Evolutionary conservation across 495 filamentous ascomycete genomes (phyloP), one percentile per base, ranked within the genome.

Genomic region (Neohortaea acidophila): DNA sequence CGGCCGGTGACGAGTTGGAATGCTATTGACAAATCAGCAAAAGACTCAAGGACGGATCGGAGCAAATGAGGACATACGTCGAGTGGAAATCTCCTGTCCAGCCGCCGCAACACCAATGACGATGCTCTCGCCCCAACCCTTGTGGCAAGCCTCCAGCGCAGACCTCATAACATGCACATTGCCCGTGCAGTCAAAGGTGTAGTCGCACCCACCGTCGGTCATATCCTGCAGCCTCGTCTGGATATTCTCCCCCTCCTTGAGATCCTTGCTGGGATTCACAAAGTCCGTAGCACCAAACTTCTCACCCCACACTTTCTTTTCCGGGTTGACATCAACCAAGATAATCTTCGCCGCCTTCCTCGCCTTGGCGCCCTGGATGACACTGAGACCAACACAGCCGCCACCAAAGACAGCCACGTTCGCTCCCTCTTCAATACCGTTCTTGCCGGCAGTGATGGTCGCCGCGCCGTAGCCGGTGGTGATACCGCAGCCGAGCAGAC

Each of bases 141-240:
- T 97, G 63, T 97, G 91, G 64, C 89, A 97, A 25, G 89, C 86
- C 66, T 97, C 89, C 33, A 97, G 72, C 31, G 89, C 89, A 21
- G 81, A 81, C 43, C 89, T 73, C 89, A 97, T 97, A 24, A 97
- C 89, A 36, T 77, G 70, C 19, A 94, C 85, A 53, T 96, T 96
- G 14, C 89, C 89, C 3, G 89, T 97, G 66, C 89, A 97, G 65
- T 97, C 89, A 56, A 97, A 97, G 33, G 89, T 97, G 65, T 96
- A 97, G 65, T 97, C 89, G 56, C 85, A 89, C 13, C 89, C 89
- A 43, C 89, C 89, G 57, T 97, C 89, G n/a, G 89, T 97, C 80
- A 96, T 83, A 65, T 96, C 89, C 48, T 94, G 77, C 41, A 97
- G 67, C 63, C 82, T 70, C 52, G 91, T 83, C 59, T 91, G 81